Evolutionary conservation across 2,329 filamentous ascomycete species (phyloP).

Genomic region (Penicillium concentricum): DNA sequence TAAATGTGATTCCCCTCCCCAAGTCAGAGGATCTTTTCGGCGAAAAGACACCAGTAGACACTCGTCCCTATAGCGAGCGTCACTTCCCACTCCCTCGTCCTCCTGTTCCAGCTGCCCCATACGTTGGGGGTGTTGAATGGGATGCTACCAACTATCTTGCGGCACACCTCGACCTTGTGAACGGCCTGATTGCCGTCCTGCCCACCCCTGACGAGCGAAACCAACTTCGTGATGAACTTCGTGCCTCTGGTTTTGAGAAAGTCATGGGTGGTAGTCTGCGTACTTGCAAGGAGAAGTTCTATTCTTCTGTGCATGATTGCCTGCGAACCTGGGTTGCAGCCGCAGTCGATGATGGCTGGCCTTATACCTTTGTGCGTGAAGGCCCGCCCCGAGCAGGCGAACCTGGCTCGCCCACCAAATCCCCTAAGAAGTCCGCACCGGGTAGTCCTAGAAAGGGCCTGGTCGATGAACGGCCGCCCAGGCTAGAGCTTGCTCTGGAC

Average conservation of each 20-base stretch:
- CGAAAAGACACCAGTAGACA: constrained; percentile 21
- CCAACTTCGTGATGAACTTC: constrained; percentile 70
- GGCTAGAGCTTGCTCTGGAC: constrained; percentile 53
- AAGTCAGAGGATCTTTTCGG: constrained; percentile 33
- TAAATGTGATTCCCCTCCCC: constrained; percentile 72
- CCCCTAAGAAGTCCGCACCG: constrained; percentile 45
- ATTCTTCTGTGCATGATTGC: constrained; percentile 84
- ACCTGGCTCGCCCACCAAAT: constrained; percentile 43
- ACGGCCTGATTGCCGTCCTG: constrained; percentile 81
- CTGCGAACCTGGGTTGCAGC: constrained; percentile 88
- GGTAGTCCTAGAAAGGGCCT: constrained; percentile 47
- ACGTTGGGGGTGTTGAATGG: constrained; percentile 97
- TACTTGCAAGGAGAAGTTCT: constrained; percentile 97
- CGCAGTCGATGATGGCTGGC: constrained; percentile 83
- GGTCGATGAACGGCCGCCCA: constrained; percentile 55
- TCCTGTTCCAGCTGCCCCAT: constrained; percentile 89
- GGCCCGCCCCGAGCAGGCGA: constrained; percentile 43
- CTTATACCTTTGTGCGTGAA: constrained; percentile 71
- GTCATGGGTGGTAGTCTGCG: constrained; percentile 80
- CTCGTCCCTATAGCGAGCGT: constrained; percentile 49
- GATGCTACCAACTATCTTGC: constrained; percentile 96
- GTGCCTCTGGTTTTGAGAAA: constrained; percentile 86
- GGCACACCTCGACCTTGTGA: constrained; percentile 87
- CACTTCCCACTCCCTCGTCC: constrained; percentile 82
- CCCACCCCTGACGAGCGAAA: constrained; percentile 71